A percentile compares a stretch with the other conserved stretches of the same genome.
These are phyloP conservation scores for Aspergillus sp. DNA, from an alignment of 2,329 filamentous ascomycete genomes.

Conservation along the genomic window DNA sequence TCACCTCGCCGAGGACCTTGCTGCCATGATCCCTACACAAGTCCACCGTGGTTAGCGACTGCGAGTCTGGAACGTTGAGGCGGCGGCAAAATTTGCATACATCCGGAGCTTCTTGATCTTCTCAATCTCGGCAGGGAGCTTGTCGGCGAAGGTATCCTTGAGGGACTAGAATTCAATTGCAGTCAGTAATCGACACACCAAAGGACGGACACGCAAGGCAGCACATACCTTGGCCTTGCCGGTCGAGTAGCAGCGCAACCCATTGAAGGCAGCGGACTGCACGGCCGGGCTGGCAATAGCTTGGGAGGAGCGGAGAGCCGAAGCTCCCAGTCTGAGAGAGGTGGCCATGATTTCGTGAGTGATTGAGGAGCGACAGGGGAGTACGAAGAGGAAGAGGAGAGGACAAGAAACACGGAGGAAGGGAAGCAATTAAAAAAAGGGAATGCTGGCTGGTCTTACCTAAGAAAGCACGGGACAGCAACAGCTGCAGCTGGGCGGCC, in stretches of 20 bases:
- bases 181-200: slow-evolving; percentile 15
- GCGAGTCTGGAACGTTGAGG: neutral
- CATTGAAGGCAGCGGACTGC: slow-evolving; percentile 66
- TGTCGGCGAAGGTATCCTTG: slow-evolving; percentile 96
- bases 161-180: slow-evolving; percentile 57
- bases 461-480: slow-evolving; percentile 3
- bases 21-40: slow-evolving; percentile 71
- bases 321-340: slow-evolving; percentile 69
- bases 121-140: slow-evolving; percentile 92
- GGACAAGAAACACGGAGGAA: slow-evolving; percentile 22
- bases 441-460: slow-evolving; percentile 1
- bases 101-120: slow-evolving; percentile 98
- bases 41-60: slow-evolving; percentile 13
- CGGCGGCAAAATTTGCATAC: slow-evolving; percentile 44
- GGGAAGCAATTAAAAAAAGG: slow-evolving; percentile 19
- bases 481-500: slow-evolving; percentile 21
- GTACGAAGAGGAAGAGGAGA: slow-evolving; percentile 19
- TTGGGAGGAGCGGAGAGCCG: slow-evolving; percentile 70
- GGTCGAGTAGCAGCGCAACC: slow-evolving; percentile 81
- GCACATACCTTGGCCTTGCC: slow-evolving; percentile 69
- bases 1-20: slow-evolving; percentile 96
- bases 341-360: slow-evolving; percentile 86
- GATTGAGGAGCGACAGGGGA: too few species aligned
- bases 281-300: slow-evolving; percentile 58
- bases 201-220: slow-evolving; percentile 5